These are phyloP conservation scores for Punctularia strigosozonata DNA, from an alignment of 768 basidiomycete species.

Conservation along the genomic window DNA sequence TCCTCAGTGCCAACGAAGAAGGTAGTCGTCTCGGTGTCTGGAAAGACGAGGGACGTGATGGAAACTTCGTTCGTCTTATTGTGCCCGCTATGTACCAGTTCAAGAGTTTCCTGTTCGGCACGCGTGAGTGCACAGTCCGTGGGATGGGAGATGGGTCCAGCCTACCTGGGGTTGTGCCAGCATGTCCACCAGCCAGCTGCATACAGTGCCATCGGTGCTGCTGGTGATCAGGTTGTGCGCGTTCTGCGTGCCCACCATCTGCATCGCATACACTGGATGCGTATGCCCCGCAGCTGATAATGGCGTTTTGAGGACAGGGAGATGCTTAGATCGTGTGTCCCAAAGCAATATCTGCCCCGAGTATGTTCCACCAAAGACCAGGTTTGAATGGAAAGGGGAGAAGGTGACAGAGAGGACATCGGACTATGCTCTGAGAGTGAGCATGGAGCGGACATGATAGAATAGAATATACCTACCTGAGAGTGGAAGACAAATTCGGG, in stretches of 20 bases:
- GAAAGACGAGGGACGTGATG: constrained; percentile 89
- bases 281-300: constrained; percentile 94
- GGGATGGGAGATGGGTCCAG: too few species aligned
- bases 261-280: constrained; percentile 97
- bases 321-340: constrained; percentile 95
- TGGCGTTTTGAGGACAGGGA: constrained; percentile 94
- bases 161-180: constrained; percentile 90
- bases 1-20: constrained; percentile 99
- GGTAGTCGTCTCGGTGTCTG: constrained; percentile 90
- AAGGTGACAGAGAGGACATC: constrained; percentile 95
- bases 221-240: constrained; percentile 95
- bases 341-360: constrained; percentile 96
- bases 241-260: constrained; percentile 97
- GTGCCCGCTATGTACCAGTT: constrained; percentile 80
- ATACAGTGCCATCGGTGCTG: constrained; percentile 94
- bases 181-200: constrained; percentile 98
- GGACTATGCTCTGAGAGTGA: constrained; percentile 42
- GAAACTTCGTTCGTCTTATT: constrained; percentile 97
- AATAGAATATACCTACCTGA: constrained; percentile 49
- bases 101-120: constrained; percentile 71
- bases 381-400: constrained; percentile 95
- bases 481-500: constrained; percentile 99
- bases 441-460: neutral
- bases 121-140: too few species aligned
- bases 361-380: constrained; percentile 97